Base-by-base conservation (phyloP, 441 rosid genomes). In the Eruca vesicaria region DNA sequence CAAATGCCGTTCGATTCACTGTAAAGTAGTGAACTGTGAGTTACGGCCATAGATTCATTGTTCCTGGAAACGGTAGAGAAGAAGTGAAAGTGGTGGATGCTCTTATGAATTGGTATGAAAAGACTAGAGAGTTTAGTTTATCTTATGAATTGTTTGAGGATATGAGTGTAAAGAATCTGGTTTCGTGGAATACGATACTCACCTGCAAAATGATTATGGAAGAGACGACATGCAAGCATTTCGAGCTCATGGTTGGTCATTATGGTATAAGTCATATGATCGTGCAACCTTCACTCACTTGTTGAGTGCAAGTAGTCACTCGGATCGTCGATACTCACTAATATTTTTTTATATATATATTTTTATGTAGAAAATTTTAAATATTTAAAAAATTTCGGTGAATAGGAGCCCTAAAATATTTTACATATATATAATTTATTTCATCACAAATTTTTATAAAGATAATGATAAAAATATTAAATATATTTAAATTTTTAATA, bases 231-330 rank as follows among this genome's bases (percentile, higher is more conserved):
- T 86, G 26, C 21, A 52, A 75, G 64, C 72, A 80, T 48, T 87
- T 87, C 63, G 79, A 86, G 66, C 61, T 67, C 2, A 86, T 87
- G 88, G 80, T 87, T 62, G 66, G 11, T 68, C 66, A 68, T 31
- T 19, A 28, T 14, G 85, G 79, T 67, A 23, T 76, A 45, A 69
- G 38, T 60, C 89, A 86, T n/a, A n/a, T 65, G 91, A 87, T 69
- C 89, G 82, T 75, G 89, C 86, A 52, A 84, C 91, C 33, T 87
- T 86, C 79, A 84, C 86, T 35, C 88, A 86, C 76, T 78, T 87
- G 82, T 79, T 86, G 56, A 81, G 72, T 66, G 89, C 88, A 66
- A 86, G 91, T 67, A 79, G 84, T 70, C 91, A 87, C 64, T 82
- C n/a, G n/a, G n/a, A n/a, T n/a, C n/a, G n/a, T n/a, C n/a, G n/a